Evolutionary conservation across 495 filamentous ascomycete species (phyloP).

Genomic region (Penicillium turbatum): DNA sequence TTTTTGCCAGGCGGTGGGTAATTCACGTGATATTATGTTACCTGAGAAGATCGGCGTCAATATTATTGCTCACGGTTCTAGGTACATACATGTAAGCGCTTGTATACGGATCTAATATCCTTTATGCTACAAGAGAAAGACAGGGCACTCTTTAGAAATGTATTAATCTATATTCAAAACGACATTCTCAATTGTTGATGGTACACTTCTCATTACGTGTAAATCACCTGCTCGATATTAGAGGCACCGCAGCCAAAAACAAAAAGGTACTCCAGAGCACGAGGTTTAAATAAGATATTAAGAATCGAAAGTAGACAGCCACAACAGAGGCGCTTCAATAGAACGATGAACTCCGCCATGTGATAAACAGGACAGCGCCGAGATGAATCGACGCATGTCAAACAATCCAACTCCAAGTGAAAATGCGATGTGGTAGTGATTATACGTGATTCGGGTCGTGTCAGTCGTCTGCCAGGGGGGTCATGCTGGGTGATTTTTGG

Average conservation of each 20-base stretch:
- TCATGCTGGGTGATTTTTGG: constrained; percentile 41
- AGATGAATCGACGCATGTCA: not conserved
- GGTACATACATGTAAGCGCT: not conserved
- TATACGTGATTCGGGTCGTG: constrained; percentile 21
- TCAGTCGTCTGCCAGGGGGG: constrained; percentile 41
- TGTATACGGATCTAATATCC: not conserved
- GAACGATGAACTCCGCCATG: not conserved
- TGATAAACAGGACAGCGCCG: not conserved
- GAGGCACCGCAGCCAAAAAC: constrained; percentile 15
- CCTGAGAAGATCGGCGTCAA: not conserved
- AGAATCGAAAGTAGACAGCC: constrained; percentile 19
- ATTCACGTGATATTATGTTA: constrained; percentile 3
- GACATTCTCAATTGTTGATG: constrained; percentile 12
- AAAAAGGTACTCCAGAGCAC: constrained; percentile 30
- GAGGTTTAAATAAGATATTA: constrained; percentile 24
- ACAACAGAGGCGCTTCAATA: constrained; percentile 3
- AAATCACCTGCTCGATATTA: constrained; percentile 22
- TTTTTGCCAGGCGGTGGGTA: constrained; percentile 33
- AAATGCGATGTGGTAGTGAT: constrained; percentile 21
- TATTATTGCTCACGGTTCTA: not conserved
- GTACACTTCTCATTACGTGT: constrained; percentile 26
- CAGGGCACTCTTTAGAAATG: constrained; percentile 6
- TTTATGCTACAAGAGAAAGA: no score
- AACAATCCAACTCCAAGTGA: constrained; percentile 19
- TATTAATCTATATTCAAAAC: constrained; percentile 30